Evolutionary conservation across 2,329 filamentous ascomycete species (phyloP), one percentile per base, ranked within the genome.

Genomic region (Ceratocystis huliohia): DNA sequence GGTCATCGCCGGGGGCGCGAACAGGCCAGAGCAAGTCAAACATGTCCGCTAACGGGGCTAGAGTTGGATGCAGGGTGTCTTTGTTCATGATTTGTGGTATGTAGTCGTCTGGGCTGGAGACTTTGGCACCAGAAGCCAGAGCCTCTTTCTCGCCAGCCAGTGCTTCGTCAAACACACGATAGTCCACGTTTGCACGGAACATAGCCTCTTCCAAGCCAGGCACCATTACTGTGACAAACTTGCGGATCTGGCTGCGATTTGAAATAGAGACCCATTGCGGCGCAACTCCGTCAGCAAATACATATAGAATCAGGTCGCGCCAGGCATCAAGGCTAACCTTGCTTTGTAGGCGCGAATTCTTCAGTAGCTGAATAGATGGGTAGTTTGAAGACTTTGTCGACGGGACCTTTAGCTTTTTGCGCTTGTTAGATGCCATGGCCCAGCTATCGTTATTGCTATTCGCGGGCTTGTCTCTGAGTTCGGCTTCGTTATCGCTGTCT

Each of bases 21-120:
- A 96, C 84, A 8, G 92, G 93, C 91, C 94, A 96, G 48, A 96
- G 78, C 71, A 94, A 88, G 7, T 86, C 80, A 70, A 99, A 97
- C 74, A 96, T 89, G 68, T 89, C 84, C 50, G 88, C 85, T 67
- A 96, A 83, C 1, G 86, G 84, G 72, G 84, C 79, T 46, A 91
- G 72, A 10, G 80, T 78, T 22, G 78, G 74, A 0, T 84, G 79
- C 25, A 87, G 74, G 28, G 76, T 74, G 1, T 82, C 80, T 66
- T 76, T 76, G 46, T 78, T 76, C 30, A 88, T 76, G 20, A 76
- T 71, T 20, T 79, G 79, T 1, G 84, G 85, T 71, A 84, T 83
- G 73, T 82, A 86, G 71, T 84, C 80, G 70, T 87, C 84, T 1
- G 82, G 82, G 1, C 79, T 79, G 1, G 77, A 78, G 15, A 75